Base-by-base conservation (phyloP, 768 basidiomycete genomes). In the Mycena epipterygia region DNA sequence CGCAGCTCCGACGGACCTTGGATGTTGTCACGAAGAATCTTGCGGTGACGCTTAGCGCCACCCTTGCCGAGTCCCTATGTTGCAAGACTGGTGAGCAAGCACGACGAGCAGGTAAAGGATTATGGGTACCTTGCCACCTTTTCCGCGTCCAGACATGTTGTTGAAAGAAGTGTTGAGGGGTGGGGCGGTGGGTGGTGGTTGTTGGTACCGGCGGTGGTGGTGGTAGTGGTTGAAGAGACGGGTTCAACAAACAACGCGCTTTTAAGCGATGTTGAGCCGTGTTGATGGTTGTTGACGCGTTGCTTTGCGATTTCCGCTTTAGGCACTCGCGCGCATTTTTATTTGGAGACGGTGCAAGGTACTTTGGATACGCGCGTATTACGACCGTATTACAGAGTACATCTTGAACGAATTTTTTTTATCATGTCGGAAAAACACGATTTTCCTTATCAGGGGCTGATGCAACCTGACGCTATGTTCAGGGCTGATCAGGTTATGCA, bases 1-100 rank as follows among this genome's bases (percentile, higher is more conserved):
- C 21, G 11, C 17, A 0, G 29, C 53, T 1, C 32, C 19, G 64
- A 75, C 80, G 80, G 78, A 86, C 93, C 95, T 81, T 94, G 93
- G 71, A 93, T 92, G 84, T 91, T 94, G 79, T 93, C 91, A 72
- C 92, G 91, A 76, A 93, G 88, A 84, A 93, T 92, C 84, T 92
- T 92, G 79, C 91, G 89, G 81, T 93, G 91, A 79, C 91, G 90
- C 84, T 92, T 93, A 61, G 91, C 92, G 80, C 91, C 91, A 76
- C 91, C 90, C 85, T 92, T 93, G 81, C 91, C 91, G 81, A 92
- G 90, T 76, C 91, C 91, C 90, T 91, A 76, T 30, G 62, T 19
- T 3, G 16, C 3, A 6, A 33, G 32, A 37, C 5, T 14, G 32
- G 52, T 58, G 12, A 57, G 46, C 25, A 39, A 21, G 16, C 30